A percentile compares a stretch with the other conserved stretches of the same genome.
Evolutionary conservation across 345 rosid genomes (phyloP).

Genomic region (Camelina neglecta): DNA sequence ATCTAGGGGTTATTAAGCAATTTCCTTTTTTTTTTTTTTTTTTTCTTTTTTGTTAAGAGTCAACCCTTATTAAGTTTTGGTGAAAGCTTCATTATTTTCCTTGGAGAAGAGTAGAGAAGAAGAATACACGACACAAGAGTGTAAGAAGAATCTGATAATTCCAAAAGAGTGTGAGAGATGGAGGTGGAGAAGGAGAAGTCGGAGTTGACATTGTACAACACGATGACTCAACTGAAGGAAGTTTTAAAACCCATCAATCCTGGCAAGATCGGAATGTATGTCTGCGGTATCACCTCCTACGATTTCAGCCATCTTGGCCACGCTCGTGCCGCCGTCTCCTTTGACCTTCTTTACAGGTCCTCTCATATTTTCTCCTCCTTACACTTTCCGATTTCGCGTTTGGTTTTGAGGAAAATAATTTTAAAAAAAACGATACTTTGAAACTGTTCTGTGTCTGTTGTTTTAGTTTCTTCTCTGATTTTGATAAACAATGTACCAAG

Average conservation of each 20-base stretch:
- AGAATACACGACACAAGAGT: too few relatives aligned
- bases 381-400: too few relatives aligned
- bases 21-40: too few relatives aligned
- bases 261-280: conserved; percentile 75
- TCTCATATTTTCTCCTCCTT: too few relatives aligned
- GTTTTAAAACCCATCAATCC: conserved; percentile 52
- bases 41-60: too few relatives aligned
- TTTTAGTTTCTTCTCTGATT: background rate
- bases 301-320: conserved; percentile 84
- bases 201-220: conserved; percentile 58
- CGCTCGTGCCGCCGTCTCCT: conserved; percentile 81
- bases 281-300: conserved; percentile 90
- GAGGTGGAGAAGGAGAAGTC: conserved; percentile 29
- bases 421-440: background rate
- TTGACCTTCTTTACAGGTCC: conserved; percentile 69
- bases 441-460: background rate
- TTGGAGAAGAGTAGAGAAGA: too few relatives aligned
- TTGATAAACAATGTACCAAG: background rate
- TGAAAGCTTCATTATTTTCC: too few relatives aligned
- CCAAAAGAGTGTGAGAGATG: background rate
- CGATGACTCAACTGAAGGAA: conserved; percentile 70
- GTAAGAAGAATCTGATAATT: too few relatives aligned
- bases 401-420: background rate
- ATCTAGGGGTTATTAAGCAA: too few relatives aligned
- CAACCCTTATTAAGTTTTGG: too few relatives aligned